Percentiles rank a stretch among this genome's conserved stretches.
These are phyloP conservation scores for Polytrichum formosum DNA, from an alignment of 225 moss, liverwort and hornwort genomes.

Conservation along the genomic window DNA sequence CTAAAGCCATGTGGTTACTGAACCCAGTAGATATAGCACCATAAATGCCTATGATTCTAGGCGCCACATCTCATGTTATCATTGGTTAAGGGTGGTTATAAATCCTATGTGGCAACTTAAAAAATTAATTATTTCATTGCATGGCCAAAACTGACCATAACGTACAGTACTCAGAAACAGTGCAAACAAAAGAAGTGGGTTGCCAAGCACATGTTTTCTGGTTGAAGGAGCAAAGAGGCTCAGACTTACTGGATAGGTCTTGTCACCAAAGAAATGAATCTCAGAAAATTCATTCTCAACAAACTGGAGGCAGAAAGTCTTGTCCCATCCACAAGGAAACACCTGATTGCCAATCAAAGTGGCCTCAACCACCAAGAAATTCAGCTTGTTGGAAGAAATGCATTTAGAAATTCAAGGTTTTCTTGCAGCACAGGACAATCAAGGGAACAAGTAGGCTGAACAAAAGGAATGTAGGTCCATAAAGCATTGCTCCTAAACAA, in stretches of 20 bases:
- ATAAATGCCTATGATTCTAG: no score
- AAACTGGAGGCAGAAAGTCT: slow-evolving; percentile 75
- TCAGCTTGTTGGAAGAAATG: neutral
- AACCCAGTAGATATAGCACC: slow-evolving; percentile 12
- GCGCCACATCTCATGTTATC: no score
- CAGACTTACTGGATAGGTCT: slow-evolving; percentile 49
- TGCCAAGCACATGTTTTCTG: neutral
- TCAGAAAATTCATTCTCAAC: slow-evolving; percentile 62
- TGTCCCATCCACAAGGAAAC: slow-evolving; percentile 85
- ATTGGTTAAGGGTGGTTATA: no score
- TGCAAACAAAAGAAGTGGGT: neutral
- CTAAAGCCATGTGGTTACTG: no score
- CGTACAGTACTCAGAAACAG: no score
- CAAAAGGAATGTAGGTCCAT: neutral
- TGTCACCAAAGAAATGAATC: slow-evolving; percentile 92
- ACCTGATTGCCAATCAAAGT: slow-evolving; percentile 31
- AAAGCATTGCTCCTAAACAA: no score
- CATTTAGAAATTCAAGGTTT: no score
- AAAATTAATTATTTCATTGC: no score
- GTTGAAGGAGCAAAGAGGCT: neutral
- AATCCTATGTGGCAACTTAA: no score
- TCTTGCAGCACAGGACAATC: slow-evolving; percentile 6
- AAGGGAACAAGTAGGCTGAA: neutral
- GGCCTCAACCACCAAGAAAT: no score
- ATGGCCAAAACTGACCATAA: no score